Evolutionary conservation across 2,329 filamentous ascomycete species (phyloP), one percentile per base, ranked within the genome.

Genomic region (Knoxdaviesia proteae): DNA sequence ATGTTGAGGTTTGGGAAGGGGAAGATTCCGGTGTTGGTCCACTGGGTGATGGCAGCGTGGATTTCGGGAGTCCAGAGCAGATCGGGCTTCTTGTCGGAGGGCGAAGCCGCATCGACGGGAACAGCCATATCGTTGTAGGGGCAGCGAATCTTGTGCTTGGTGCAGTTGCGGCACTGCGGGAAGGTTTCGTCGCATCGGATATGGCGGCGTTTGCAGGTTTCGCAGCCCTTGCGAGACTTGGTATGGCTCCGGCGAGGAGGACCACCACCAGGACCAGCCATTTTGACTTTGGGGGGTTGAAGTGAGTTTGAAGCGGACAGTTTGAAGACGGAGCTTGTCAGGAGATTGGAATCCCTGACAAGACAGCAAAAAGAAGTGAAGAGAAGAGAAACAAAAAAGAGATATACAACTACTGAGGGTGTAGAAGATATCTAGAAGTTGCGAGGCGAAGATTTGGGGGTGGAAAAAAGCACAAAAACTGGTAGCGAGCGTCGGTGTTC

Each of bases 141-240:
- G 62, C 90, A 98, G 54, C 87, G 82, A 53, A 92, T 90, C 65
- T 94, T 94, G 64, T 98, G 90, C 64, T 96, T 98, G 47, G 88
- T 94, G 63, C 90, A 98, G 62, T 98, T 98, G 55, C 84, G 84
- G 65, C 88, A 98, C 72, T 98, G 90, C 42, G 90, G 90, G 55
- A 94, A 94, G 51, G 77, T 94, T 61, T 98, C 90, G 57, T 98
- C 90, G 63, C 90, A 98, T 54, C 90, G 76, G 58, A 98, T 98
- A 62, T 98, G 90, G 58, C 90, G 77, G 58, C 82, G 80, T 64
- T 98, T 98, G 73, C 90, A 98, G 48, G 86, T 94, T 55, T 92
- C 88, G 71, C 90, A 98, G 49, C 90, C 90, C 65, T 94, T 96
- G 57, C 90, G 80, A 54, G 88, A 96, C 68, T 98, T 98, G 58